These are phyloP conservation scores for Schwanniomyces yamadae DNA, from an alignment of 805 yeast species.

Conservation along the genomic window DNA sequence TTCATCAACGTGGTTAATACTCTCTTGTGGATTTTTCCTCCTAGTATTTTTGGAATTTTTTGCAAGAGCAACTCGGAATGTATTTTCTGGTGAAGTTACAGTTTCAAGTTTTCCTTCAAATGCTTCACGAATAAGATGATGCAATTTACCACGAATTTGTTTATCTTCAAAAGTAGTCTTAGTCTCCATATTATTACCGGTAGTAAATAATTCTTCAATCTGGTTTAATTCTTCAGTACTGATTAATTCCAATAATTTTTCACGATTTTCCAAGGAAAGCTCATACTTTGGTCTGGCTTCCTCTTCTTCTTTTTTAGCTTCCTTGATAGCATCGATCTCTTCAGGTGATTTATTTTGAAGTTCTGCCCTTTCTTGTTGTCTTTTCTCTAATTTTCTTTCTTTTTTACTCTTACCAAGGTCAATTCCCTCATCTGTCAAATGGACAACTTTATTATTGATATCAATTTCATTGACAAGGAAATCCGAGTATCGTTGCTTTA, in stretches of 20 bases:
- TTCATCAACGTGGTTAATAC: slow-evolving; percentile 40
- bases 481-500: slow-evolving; percentile 90
- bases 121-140: slow-evolving; percentile 69
- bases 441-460: slow-evolving; percentile 65
- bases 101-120: slow-evolving; percentile 78
- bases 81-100: slow-evolving; percentile 65
- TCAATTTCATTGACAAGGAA: slow-evolving; percentile 90
- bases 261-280: slow-evolving; percentile 46
- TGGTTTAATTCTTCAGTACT: slow-evolving; percentile 60
- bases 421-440: slow-evolving; percentile 72
- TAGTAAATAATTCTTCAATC: slow-evolving; percentile 53
- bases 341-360: slow-evolving; percentile 32
- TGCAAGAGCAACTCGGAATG: slow-evolving; percentile 60
- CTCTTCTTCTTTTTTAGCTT: slow-evolving; percentile 21
- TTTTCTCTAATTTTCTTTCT: slow-evolving; percentile 46
- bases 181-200: slow-evolving; percentile 60
- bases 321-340: slow-evolving; percentile 29
- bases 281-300: slow-evolving; percentile 34
- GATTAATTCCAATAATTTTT: slow-evolving; percentile 50
- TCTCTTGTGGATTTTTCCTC: slow-evolving; percentile 37
- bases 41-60: slow-evolving; percentile 38
- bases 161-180: slow-evolving; percentile 61
- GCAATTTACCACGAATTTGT: slow-evolving; percentile 71
- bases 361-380: slow-evolving; percentile 37
- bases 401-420: slow-evolving; percentile 44